These are phyloP conservation scores for Theobroma cacao DNA, from an alignment of 345 rosid species.

Conservation along the genomic window DNA sequence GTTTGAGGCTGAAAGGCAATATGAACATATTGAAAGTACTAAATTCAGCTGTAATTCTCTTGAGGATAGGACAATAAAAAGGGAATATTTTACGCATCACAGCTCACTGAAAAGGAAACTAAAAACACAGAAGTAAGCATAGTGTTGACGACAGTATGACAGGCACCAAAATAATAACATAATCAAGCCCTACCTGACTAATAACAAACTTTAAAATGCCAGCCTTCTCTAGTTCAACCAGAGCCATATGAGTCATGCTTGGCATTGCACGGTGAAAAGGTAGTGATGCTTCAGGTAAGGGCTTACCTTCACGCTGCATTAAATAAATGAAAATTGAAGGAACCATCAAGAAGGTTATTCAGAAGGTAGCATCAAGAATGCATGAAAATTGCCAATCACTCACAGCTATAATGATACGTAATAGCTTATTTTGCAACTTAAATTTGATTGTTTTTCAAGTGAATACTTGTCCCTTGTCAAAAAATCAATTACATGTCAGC, in stretches of 20 bases:
- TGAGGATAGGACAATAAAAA: background rate
- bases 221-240: slow-evolving; percentile 88
- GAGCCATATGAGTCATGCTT: slow-evolving; percentile 93
- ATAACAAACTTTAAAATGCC: slow-evolving; percentile 82
- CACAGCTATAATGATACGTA: background rate
- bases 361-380: background rate
- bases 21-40: background rate
- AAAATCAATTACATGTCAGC: background rate
- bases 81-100: background rate
- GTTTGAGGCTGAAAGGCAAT: background rate
- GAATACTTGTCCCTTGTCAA: background rate
- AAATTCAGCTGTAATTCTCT: background rate
- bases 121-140: background rate
- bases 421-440: background rate
- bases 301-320: slow-evolving; percentile 81
- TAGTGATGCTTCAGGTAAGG: slow-evolving; percentile 85
- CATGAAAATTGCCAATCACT: background rate
- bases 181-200: slow-evolving; percentile 62
- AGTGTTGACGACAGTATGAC: background rate
- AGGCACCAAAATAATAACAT: slow-evolving; percentile 2
- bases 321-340: slow-evolving; percentile 11
- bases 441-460: background rate
- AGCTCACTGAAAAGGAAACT: background rate
- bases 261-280: slow-evolving; percentile 99
- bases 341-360: slow-evolving; percentile 1